A percentile compares a stretch with the other conserved stretches of the same genome.
Evolutionary conservation across 495 filamentous ascomycete genomes (phyloP).

Genomic region (Aspergillus carlsbadensis): DNA sequence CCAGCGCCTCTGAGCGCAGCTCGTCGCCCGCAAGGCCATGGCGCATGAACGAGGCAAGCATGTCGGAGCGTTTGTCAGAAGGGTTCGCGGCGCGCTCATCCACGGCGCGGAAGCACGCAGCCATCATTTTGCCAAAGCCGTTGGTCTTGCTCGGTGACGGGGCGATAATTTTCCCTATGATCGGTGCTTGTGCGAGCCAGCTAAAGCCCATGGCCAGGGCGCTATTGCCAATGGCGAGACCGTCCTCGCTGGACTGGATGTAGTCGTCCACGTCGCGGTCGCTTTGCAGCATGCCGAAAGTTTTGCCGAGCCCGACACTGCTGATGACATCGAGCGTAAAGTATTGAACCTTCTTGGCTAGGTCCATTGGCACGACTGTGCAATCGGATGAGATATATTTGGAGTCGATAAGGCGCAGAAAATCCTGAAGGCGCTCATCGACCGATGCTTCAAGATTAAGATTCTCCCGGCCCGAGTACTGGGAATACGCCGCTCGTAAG

Average conservation of each 20-base stretch:
- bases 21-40: constrained; percentile 36
- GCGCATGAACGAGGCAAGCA: constrained; percentile 37
- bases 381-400: constrained; percentile 27
- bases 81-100: constrained; percentile 21
- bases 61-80: constrained; percentile 27
- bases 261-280: background rate
- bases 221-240: background rate
- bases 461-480: constrained; percentile 48
- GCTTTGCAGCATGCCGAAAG: background rate
- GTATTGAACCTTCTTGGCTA: background rate
- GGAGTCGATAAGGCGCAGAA: constrained; percentile 26
- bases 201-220: constrained; percentile 18
- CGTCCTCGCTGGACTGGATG: background rate
- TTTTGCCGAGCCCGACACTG: background rate
- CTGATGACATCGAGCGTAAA: background rate
- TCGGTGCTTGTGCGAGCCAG: constrained; percentile 22
- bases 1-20: constrained; percentile 29
- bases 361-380: background rate
- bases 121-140: constrained; percentile 34
- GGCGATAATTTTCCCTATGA: constrained; percentile 24
- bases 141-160: constrained; percentile 30
- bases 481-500: no score
- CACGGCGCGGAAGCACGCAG: constrained; percentile 19
- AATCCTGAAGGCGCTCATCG: constrained; percentile 26
- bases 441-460: constrained; percentile 29